Evolutionary conservation across 495 filamentous ascomycete species (phyloP).

Genomic region (Annulohypoxylon stygium): DNA sequence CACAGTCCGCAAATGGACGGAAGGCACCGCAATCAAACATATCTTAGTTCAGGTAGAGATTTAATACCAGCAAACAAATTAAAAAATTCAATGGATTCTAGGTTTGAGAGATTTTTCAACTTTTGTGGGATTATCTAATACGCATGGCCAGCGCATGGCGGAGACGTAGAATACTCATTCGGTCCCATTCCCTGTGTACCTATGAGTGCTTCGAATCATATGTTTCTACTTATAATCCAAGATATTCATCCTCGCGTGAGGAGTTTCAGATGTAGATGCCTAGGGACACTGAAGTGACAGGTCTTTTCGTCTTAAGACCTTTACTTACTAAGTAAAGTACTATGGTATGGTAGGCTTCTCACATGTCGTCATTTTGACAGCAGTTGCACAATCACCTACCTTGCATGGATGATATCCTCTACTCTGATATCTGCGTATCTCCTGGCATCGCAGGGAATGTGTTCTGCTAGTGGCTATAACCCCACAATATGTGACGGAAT

Average conservation of each 20-base stretch:
- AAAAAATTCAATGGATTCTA: no score
- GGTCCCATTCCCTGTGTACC: no score
- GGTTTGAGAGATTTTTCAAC: no score
- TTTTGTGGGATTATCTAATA: neutral
- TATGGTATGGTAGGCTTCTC: conserved; percentile 1
- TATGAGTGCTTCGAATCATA: no score
- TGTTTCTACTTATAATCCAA: no score
- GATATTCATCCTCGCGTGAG: no score
- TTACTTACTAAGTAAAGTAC: neutral
- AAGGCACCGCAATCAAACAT: neutral
- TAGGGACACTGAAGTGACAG: neutral
- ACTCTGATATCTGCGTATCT: conserved; percentile 13
- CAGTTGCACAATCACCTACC: conserved; percentile 26
- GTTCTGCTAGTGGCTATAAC: conserved; percentile 27
- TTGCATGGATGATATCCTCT: conserved; percentile 6
- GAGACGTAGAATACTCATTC: no score
- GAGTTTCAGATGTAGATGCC: neutral
- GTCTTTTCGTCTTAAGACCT: neutral
- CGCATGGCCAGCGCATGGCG: neutral
- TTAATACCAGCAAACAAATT: no score
- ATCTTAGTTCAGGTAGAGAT: no score
- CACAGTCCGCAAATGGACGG: neutral
- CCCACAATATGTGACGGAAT: conserved; percentile 34
- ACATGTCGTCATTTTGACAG: conserved; percentile 36
- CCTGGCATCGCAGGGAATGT: neutral